Percentiles rank a stretch among this genome's conserved stretches.
Conservation (phyloP, 2,329 filamentous ascomycete genomes). For the Epichloe baconii region DNA sequence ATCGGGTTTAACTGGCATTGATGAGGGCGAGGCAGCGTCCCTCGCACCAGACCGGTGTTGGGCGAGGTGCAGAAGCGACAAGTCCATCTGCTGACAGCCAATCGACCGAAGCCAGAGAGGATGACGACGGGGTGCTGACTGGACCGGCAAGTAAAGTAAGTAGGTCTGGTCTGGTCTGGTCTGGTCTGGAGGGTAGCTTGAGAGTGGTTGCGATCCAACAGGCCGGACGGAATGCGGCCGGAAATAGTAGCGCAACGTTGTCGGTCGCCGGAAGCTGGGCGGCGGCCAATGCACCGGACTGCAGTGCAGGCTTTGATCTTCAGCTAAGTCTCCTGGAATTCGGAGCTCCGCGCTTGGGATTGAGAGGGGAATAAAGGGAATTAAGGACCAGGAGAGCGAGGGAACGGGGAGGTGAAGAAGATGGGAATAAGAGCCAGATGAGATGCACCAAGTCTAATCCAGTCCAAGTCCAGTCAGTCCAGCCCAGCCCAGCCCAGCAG, state of each 20-base stretch:
- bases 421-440: slow-evolving; percentile 8
- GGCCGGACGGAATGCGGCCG: background rate
- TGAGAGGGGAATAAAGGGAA: slow-evolving; percentile 2
- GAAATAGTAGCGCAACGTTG: slow-evolving; percentile 7
- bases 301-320: background rate
- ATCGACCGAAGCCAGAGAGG: background rate
- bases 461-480: background rate
- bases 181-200: background rate
- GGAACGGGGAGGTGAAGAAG: slow-evolving; percentile 8
- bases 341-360: background rate
- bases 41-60: slow-evolving; percentile 2
- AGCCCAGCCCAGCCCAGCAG: background rate
- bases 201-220: slow-evolving; percentile 1
- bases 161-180: background rate
- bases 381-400: background rate
- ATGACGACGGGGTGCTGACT: background rate
- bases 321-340: no score
- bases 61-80: slow-evolving; percentile 5
- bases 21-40: slow-evolving; percentile 1
- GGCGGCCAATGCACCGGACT: background rate
- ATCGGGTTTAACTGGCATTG: slow-evolving; percentile 4
- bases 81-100: slow-evolving; percentile 4
- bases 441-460: background rate
- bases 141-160: background rate
- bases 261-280: slow-evolving; percentile 16